Conservation (phyloP, 164 flowering plant genomes). For the Pachysandra terminalis region DNA sequence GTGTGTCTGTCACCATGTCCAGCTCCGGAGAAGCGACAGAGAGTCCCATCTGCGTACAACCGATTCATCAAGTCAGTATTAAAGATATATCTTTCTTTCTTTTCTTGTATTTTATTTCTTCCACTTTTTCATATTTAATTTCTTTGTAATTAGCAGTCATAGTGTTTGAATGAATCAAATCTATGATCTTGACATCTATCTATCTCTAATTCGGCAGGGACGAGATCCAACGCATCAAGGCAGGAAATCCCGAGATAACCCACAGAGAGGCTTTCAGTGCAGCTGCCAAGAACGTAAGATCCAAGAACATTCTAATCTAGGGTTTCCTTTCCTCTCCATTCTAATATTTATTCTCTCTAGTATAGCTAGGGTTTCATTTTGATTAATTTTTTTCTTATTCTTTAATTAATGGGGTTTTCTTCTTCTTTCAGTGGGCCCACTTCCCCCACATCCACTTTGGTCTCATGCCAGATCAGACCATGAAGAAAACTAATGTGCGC, state of each 20-base stretch:
- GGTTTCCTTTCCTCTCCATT: slow-evolving; percentile 9
- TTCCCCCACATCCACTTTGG: slow-evolving; percentile 99
- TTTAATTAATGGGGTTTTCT: slow-evolving; percentile 4
- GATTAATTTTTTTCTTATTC: slow-evolving; percentile 17
- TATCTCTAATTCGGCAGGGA: slow-evolving; percentile 48
- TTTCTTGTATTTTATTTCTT: not conserved
- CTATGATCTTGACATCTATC: slow-evolving; percentile 6
- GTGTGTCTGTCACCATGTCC: slow-evolving; percentile 18
- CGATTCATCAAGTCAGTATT: slow-evolving; percentile 90
- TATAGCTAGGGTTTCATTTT: slow-evolving; percentile 19
- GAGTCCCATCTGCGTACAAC: slow-evolving; percentile 99
- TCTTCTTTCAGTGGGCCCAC: slow-evolving; percentile 82
- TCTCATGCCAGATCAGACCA: slow-evolving; percentile 79
- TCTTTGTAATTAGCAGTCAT: not conserved
- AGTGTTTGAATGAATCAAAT: not conserved
- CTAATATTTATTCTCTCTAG: not conserved
- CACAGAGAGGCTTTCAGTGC: slow-evolving; percentile 99
- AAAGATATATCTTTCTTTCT: not conserved
- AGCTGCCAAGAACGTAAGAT: slow-evolving; percentile 95
- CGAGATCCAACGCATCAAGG: slow-evolving; percentile 99
- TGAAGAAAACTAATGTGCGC: slow-evolving; percentile 61
- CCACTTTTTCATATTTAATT: not conserved
- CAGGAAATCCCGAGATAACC: slow-evolving; percentile 91
- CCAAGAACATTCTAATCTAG: slow-evolving; percentile 26
- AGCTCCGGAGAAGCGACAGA: slow-evolving; percentile 99